Evolutionary conservation across 768 basidiomycete genomes (phyloP).

Genomic region (Serendipita sp.): DNA sequence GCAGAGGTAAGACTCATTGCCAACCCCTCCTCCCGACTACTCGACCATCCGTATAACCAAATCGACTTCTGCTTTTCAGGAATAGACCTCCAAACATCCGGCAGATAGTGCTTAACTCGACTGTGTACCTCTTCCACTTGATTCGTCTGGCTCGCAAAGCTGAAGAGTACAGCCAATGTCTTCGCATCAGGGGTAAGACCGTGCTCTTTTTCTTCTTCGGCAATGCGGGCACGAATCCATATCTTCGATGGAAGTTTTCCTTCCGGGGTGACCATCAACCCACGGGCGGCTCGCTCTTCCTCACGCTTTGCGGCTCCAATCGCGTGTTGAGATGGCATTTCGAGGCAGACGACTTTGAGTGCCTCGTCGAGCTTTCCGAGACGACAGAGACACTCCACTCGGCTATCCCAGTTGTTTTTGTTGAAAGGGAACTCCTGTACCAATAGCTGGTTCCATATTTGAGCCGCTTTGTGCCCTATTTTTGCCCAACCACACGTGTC

Average conservation of each 20-base stretch:
- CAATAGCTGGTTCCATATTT: constrained; percentile 37
- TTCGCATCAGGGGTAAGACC: constrained; percentile 33
- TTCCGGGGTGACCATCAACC: background rate
- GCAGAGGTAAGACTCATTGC: background rate
- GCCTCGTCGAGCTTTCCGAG: constrained; percentile 51
- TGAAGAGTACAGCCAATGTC: constrained; percentile 36
- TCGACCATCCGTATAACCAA: background rate
- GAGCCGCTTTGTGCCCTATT: constrained; percentile 33
- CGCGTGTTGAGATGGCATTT: constrained; percentile 31
- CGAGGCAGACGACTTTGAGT: constrained; percentile 39
- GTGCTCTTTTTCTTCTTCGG: background rate
- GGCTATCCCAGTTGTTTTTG: constrained; percentile 60
- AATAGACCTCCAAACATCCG: constrained; percentile 8
- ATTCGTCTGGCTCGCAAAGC: constrained; percentile 21
- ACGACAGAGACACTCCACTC: constrained; percentile 76
- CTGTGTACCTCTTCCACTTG: constrained; percentile 8
- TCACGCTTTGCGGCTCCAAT: background rate
- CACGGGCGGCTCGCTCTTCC: background rate
- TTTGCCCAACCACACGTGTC: constrained; percentile 63
- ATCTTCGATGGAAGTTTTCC: background rate
- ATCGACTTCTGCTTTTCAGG: background rate
- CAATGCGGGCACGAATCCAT: background rate
- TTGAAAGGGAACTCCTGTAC: constrained; percentile 38
- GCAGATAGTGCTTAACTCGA: constrained; percentile 8
- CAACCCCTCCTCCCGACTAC: background rate